Evolutionary conservation across 2,329 filamentous ascomycete genomes (phyloP), one percentile per base, ranked within the genome.

Genomic region (Aphanoascus verrucosus): DNA sequence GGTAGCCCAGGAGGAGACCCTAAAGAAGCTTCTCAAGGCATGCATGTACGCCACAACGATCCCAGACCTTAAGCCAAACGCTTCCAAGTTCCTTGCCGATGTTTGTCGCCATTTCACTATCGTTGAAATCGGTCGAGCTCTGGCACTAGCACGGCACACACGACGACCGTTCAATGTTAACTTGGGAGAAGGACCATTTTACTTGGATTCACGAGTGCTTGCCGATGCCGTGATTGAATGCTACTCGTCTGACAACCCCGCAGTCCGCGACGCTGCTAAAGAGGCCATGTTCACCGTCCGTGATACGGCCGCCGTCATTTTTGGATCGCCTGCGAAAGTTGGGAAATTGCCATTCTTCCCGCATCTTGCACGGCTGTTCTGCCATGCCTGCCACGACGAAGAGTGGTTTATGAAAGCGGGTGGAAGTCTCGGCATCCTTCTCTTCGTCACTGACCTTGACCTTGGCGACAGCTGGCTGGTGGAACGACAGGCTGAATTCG

Each of bases 371-470:
- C 85, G 82, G 56, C 84, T 83, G 0, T 95, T 97, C 66, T 93
- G 88, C 61, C 93, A 98, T 66, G 89, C 88, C 59, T 98, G 93
- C 67, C 90, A 96, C 62, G 89, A 93, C 62, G 91, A 98, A 67
- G 93, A 98, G 63, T 99, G 94, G 93, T 98, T 95, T 65, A 90
- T 90, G 50, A 98, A 99, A 70, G 86, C 89, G 37, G 93, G 91
- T 47, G 93, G 93, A 38, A 90, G 86, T 52, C 73, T 91, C 17
- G 94, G 94, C 53, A 96, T 99, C 62, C 85, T 87, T 63, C 84
- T 94, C 54, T 74, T 98, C 55, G 83, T 91, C 32, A 91, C 87
- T 1, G 85, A 91, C 60, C 75, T 97, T 53, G 83, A 91, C 51
- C 77, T 98, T 45, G 88, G 88, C 41, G 86, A 94, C 62, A 67